Conservation (phyloP, 805 yeast species). For the Kodamaea nitidulidarum region DNA sequence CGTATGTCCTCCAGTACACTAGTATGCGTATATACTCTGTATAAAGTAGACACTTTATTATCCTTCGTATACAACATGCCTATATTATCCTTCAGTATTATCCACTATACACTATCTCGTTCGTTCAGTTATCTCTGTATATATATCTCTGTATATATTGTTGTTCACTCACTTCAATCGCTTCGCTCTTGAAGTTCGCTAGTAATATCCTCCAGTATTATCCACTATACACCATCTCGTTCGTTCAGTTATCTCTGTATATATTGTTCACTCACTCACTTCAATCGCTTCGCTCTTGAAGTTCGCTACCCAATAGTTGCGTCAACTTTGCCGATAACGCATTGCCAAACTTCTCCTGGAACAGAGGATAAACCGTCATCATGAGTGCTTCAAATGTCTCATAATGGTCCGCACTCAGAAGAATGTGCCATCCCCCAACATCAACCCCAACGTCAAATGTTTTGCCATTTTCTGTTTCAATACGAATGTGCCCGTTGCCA, state of each 20-base stretch:
- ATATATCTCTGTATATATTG: too few species aligned
- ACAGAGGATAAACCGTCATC: slow-evolving; percentile 22
- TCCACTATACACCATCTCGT: too few species aligned
- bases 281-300: too few species aligned
- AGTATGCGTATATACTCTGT: too few species aligned
- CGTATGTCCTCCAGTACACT: too few species aligned
- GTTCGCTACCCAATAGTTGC: neutral
- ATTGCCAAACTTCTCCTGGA: slow-evolving; percentile 18
- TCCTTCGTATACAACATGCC: too few species aligned
- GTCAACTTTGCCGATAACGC: slow-evolving; percentile 17
- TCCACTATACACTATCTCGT: too few species aligned
- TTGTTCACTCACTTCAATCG: neutral
- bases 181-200: neutral
- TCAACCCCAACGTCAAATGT: slow-evolving; percentile 20
- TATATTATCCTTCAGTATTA: neutral
- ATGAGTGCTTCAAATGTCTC: slow-evolving; percentile 33
- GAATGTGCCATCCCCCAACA: slow-evolving; percentile 26
- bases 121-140: too few species aligned
- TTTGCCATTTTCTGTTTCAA: slow-evolving; percentile 17
- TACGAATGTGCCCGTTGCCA: slow-evolving; percentile 6
- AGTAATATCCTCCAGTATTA: too few species aligned
- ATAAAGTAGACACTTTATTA: too few species aligned
- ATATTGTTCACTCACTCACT: too few species aligned
- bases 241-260: too few species aligned
- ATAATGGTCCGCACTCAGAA: slow-evolving; percentile 1